Evolutionary conservation across 1,284 basidiomycete genomes (phyloP).

Genomic region (Cystobasidiaceae sp.): DNA sequence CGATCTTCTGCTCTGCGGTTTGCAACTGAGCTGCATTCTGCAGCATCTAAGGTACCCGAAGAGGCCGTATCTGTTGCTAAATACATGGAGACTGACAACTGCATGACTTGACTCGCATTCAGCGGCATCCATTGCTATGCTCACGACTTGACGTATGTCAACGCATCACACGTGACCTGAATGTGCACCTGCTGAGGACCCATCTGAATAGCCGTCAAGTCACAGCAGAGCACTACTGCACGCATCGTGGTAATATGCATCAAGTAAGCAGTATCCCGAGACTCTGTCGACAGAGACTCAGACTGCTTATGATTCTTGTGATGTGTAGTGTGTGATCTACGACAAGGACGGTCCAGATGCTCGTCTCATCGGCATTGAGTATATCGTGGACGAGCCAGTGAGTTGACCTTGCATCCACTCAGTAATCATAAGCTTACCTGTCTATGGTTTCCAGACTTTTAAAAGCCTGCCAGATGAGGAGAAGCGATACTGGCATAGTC

Average conservation of each 20-base stretch:
- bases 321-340: slow-evolving; percentile 33
- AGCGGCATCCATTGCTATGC: slow-evolving; percentile 30
- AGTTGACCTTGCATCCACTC: background rate
- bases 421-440: slow-evolving; percentile 5
- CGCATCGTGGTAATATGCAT: slow-evolving; percentile 32
- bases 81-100: too few relatives aligned
- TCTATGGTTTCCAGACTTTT: slow-evolving; percentile 29
- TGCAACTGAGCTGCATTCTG: background rate
- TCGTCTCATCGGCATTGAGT: slow-evolving; percentile 33
- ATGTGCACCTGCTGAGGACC: background rate
- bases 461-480: slow-evolving; percentile 35
- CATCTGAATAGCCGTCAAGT: slow-evolving; percentile 28
- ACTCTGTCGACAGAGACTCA: background rate
- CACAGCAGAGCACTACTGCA: slow-evolving; percentile 35
- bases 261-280: slow-evolving; percentile 22
- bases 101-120: too few relatives aligned
- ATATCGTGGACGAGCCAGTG: slow-evolving; percentile 25
- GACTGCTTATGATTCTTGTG: background rate
- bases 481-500: slow-evolving; percentile 44
- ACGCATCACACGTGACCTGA: too few relatives aligned
- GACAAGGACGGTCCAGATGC: slow-evolving; percentile 34
- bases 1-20: too few relatives aligned
- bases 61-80: too few relatives aligned
- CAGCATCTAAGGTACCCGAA: slow-evolving; percentile 18
- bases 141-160: slow-evolving; percentile 18